phyloP scores from a whole-genome alignment of 495 filamentous ascomycete species.

The Parmelia sp. region DNA sequence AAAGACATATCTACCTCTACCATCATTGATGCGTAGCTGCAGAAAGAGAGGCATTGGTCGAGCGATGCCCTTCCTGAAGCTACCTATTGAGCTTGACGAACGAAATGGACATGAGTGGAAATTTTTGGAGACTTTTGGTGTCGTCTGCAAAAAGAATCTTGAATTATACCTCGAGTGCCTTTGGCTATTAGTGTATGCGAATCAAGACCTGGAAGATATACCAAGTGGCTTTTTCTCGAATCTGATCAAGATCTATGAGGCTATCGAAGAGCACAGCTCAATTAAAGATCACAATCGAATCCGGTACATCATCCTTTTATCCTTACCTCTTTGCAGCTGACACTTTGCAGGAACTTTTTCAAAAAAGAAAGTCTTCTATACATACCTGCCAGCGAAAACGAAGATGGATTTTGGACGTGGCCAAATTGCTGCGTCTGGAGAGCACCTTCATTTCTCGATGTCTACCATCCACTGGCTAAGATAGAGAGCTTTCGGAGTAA shows the following conservation, averaged over 20 bases:
- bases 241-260: slow-evolving; percentile 7
- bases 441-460: slow-evolving; percentile 17
- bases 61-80: neutral
- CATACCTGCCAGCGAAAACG: neutral
- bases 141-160: neutral
- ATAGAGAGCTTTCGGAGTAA: no score
- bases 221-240: no score
- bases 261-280: neutral
- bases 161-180: slow-evolving; percentile 5
- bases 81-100: neutral
- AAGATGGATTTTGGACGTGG: slow-evolving; percentile 12
- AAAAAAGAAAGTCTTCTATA: neutral
- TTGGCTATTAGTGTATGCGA: slow-evolving; percentile 23
- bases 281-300: neutral
- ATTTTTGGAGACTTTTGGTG: slow-evolving; percentile 3
- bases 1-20: neutral
- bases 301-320: no score
- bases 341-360: slow-evolving; percentile 1
- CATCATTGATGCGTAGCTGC: neutral
- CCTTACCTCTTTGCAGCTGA: slow-evolving; percentile 2
- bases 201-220: neutral
- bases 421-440: slow-evolving; percentile 21
- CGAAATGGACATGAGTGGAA: neutral
- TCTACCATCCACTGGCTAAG: slow-evolving; percentile 14
- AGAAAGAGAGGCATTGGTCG: neutral